A percentile compares a stretch with the other conserved stretches of the same genome.
Conservation (phyloP, 2,329 filamentous ascomycete genomes). For the Trichoderma oligosporum region DNA sequence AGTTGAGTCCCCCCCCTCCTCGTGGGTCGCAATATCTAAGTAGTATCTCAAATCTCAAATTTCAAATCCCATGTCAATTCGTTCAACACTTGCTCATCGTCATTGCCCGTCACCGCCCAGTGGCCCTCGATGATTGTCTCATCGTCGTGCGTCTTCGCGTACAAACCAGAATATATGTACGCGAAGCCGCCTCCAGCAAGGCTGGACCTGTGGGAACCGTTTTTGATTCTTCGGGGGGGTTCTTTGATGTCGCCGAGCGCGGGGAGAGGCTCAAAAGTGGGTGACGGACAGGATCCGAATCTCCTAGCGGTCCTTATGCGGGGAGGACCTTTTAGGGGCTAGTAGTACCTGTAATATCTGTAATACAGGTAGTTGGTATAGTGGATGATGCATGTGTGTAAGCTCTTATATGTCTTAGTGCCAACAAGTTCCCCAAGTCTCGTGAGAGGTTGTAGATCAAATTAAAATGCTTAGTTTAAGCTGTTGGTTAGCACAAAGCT, state of each 20-base stretch:
- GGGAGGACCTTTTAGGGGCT: background rate
- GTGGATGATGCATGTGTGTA: too few relatives aligned
- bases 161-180: background rate
- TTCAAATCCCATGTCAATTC: background rate
- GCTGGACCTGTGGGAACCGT: conserved; percentile 6
- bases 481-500: too few relatives aligned
- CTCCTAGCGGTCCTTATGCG: background rate
- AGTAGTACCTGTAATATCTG: too few relatives aligned
- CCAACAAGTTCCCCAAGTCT: background rate
- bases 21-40: conserved; percentile 1
- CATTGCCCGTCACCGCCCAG: background rate
- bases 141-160: conserved; percentile 5
- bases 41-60: background rate
- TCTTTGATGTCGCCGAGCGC: conserved; percentile 4
- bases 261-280: conserved; percentile 18
- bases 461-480: too few relatives aligned
- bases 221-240: background rate
- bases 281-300: background rate
- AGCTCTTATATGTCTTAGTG: too few relatives aligned
- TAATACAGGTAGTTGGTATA: too few relatives aligned
- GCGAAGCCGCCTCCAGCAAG: conserved; percentile 9
- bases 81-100: background rate
- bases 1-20: too few relatives aligned
- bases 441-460: too few relatives aligned
- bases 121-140: background rate